phyloP scores from a whole-genome alignment of 306 rosid species.

The Cajanus cajan region DNA sequence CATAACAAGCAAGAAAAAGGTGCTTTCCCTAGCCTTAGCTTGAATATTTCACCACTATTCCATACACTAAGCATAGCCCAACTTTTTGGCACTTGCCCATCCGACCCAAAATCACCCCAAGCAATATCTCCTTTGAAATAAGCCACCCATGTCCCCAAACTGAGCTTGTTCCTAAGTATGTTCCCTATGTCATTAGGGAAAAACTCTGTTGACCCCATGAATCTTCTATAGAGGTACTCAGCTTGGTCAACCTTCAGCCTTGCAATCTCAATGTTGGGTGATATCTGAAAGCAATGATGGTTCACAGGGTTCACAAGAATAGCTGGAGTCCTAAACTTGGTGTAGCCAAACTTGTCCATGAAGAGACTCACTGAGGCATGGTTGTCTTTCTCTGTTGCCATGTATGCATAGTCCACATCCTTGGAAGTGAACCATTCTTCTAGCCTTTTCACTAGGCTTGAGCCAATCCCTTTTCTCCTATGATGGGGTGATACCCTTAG shows the following conservation, averaged over 20 bases:
- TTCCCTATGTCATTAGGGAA: constrained; percentile 74
- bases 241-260: constrained; percentile 75
- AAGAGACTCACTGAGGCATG: constrained; percentile 73
- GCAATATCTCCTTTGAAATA: constrained; percentile 49
- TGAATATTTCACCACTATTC: constrained; percentile 78
- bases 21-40: constrained; percentile 71
- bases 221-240: constrained; percentile 62
- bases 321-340: constrained; percentile 67
- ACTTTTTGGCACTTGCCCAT: constrained; percentile 43
- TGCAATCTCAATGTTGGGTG: constrained; percentile 52
- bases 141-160: constrained; percentile 92
- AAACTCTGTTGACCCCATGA: constrained; percentile 69
- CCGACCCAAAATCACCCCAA: constrained; percentile 38
- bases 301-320: constrained; percentile 78
- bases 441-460: constrained; percentile 51
- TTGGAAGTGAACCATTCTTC: constrained; percentile 79
- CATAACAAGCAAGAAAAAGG: constrained; percentile 63
- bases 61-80: constrained; percentile 95
- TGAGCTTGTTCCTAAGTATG: constrained; percentile 62
- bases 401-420: constrained; percentile 74
- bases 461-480: constrained; percentile 72
- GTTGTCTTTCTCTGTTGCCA: constrained; percentile 86
- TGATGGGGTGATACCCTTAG: constrained; percentile 63
- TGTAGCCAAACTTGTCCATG: constrained; percentile 52
- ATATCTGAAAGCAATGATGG: constrained; percentile 32